Percentiles rank a stretch among this genome's conserved stretches.
phyloP scores from a whole-genome alignment of 306 rosid species.

The Hippophae gyantsensis region DNA sequence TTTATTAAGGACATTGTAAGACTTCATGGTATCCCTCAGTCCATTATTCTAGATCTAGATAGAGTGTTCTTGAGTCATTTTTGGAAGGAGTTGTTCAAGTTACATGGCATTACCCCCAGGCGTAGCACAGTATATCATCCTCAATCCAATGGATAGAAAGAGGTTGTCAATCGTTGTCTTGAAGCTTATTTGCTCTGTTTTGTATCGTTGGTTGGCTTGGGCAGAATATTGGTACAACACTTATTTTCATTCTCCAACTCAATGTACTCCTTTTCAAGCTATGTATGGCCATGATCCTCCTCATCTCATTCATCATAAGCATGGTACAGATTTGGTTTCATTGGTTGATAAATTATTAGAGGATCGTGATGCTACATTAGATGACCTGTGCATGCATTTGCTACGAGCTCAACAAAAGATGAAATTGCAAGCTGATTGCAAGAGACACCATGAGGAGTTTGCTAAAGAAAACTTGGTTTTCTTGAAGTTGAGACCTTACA shows the following conservation, averaged over 20 bases:
- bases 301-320: neutral
- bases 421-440: no score
- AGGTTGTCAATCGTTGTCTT: neutral
- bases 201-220: neutral
- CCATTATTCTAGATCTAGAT: no score
- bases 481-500: neutral
- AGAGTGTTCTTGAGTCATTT: neutral
- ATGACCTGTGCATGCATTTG: no score
- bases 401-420: no score
- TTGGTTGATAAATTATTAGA: no score
- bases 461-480: neutral
- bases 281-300: neutral
- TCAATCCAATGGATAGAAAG: neutral
- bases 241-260: neutral
- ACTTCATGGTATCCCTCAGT: neutral
- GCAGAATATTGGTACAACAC: conserved; percentile 4
- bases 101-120: neutral
- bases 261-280: neutral
- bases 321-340: no score
- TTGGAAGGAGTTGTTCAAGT: neutral
- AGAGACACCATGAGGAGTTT: neutral
- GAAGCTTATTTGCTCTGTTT: neutral
- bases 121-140: neutral
- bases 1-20: neutral
- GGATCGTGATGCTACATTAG: no score